Base-by-base conservation (phyloP, 2,329 filamentous ascomycete species). In the Cytospora paraplurivora region DNA sequence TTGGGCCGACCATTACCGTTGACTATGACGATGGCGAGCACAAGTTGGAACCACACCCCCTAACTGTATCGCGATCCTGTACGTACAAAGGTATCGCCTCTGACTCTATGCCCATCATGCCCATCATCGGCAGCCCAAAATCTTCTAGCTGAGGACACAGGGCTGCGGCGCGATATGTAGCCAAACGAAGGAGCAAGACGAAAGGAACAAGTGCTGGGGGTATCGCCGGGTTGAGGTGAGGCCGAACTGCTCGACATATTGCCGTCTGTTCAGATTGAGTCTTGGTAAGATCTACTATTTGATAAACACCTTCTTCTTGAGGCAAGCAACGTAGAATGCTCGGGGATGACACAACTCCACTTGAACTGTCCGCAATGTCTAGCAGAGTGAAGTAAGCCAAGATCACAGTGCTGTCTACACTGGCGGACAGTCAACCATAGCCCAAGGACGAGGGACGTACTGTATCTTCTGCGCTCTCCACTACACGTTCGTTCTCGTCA, bases 1-100 rank as follows among this genome's bases (percentile, higher is more conserved):
- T 44, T 8, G 41, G 13, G 7, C 7, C 10, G 8, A 7, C 38
- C 53, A 35, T n/a, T 10, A 1, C 13, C 21, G 19, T 27, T 12
- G 57, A 54, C 21, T 54, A 35, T 15, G 60, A 53, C 34, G 52
- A 57, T 10, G 60, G 60, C 47, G 54, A 62, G 53, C 60, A 62
- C 54, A 51, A 62, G n/a, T 37, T 51, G 33, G 13, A 21, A 13
- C 47, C 47, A 27, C 27, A 27, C 2, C 47, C 51, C 38, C 47
- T 53, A 54, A 55, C 44, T 4, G 27, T 27, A 27, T 27, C 35
- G 44, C 54, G 32, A 53, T 37, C 15, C 47, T 62, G 33, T 19
- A 57, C 47, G 47, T n/a, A n/a, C 41, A 53, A 44, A 37, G 37
- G 60, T 12, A 35, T 38, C 7, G 11, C 53, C n/a, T 32, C 55